Base-by-base conservation (phyloP, 2,329 filamentous ascomycete species). In the Venturia pyrina region DNA sequence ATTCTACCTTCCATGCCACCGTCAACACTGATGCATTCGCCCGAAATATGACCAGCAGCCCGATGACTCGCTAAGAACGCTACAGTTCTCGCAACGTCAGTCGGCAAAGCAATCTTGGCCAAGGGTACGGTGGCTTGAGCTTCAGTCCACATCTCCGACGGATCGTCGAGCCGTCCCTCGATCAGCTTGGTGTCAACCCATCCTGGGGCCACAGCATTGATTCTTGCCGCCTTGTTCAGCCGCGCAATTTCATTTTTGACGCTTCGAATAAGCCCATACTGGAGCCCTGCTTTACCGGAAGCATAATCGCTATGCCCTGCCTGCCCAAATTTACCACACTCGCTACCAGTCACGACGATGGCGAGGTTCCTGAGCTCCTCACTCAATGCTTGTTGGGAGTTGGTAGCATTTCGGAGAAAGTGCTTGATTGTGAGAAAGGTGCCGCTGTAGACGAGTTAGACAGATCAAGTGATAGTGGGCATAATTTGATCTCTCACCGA, bases 381-480 rank as follows among this genome's bases (percentile, higher is more conserved):
- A 0, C 76, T 74, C 2, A 71, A 69, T 1, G 67, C 68, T 28
- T 77, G 69, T 68, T 84, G 82, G 2, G 71, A 67, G 4, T 70
- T 67, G 17, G 78, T 75, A 0, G 80, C 78, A 1, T 74, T 72
- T 41, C 74, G 77, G 6, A 85, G 73, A 71, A 84, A 85, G 67
- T 84, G 80, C 69, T 85, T 85, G 71, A 85, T 80, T 0, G 81
- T 82, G 3, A 85, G 73, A 68, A 83, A 85, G 1, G 81, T 83
- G 5, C 81, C 82, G 11, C 48, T 53, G 21, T 21, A 53, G 10
- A 7, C 21, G 10, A 15, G 24, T 53, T 17, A 53, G n/a, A n/a
- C n/a, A n/a, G n/a, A n/a, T n/a, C n/a, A n/a, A n/a, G n/a, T n/a
- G n/a, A n/a, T n/a, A n/a, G n/a, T n/a, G n/a, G n/a, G n/a, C n/a